Conservation (phyloP, 192 early-diverging fungal species). For the Gryganskiella cystojenkinii region DNA sequence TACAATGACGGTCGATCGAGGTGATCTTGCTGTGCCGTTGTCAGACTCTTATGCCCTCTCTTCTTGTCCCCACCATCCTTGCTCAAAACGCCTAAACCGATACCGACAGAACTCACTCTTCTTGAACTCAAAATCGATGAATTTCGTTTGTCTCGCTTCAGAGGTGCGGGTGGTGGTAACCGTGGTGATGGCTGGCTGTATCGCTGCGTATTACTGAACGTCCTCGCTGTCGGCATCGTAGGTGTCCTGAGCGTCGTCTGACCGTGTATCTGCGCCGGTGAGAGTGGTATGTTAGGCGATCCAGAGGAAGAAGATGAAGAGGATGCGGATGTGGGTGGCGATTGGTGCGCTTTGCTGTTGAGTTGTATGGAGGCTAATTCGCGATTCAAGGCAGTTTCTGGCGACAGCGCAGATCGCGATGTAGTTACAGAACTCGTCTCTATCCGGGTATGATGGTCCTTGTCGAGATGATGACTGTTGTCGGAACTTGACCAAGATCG, state of each 20-base stretch:
- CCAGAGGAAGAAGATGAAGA: not conserved
- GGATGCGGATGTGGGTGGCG: not conserved
- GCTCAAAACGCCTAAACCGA: slow-evolving; percentile 42
- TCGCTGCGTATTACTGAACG: slow-evolving; percentile 44
- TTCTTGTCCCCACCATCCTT: slow-evolving; percentile 33
- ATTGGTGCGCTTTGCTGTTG: slow-evolving; percentile 12
- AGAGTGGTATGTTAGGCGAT: not conserved
- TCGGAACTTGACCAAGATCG: slow-evolving; percentile 10
- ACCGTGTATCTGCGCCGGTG: slow-evolving; percentile 2
- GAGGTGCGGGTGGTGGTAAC: slow-evolving; percentile 23
- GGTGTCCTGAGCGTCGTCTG: slow-evolving; percentile 1
- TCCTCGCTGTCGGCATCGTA: slow-evolving; percentile 26
- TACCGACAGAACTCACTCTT: slow-evolving; percentile 43
- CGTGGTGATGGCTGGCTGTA: slow-evolving; percentile 14
- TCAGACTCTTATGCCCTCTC: not conserved
- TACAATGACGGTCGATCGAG: slow-evolving; percentile 12
- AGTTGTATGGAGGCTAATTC: slow-evolving; percentile 21
- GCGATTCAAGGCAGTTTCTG: slow-evolving; percentile 3
- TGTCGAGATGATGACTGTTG: too few relatives aligned
- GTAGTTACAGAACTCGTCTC: too few relatives aligned
- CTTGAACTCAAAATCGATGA: slow-evolving; percentile 50
- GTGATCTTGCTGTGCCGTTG: not conserved
- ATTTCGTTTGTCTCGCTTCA: slow-evolving; percentile 51
- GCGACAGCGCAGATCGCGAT: not conserved
- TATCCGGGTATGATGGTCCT: not conserved